Evolutionary conservation across 148 eudicot genomes (phyloP), one percentile per base, ranked within the genome.

Genomic region (Nepenthes gracilis): DNA sequence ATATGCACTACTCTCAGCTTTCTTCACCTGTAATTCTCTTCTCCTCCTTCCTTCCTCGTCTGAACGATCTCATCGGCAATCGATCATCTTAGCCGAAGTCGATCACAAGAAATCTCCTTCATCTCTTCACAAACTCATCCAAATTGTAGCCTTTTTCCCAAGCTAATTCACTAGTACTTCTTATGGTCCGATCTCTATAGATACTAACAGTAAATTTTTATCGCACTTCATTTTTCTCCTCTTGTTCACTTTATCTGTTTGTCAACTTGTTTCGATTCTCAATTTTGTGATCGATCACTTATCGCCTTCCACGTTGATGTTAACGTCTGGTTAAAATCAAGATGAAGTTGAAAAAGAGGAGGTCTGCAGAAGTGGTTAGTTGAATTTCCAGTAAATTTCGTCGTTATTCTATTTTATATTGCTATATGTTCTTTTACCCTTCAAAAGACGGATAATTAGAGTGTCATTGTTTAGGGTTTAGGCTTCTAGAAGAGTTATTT

Each of bases 311-410:
- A 23, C 68, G 61, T 67, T 53, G 54, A 85, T 85, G 92, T 57
- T 83, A 67, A 58, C 68, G 52, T 49, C 66, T 37, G 64, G 72
- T 71, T 77, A 67, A 67, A 74, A 47, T 35, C 10, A 55, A 66
- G 63, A 88, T 88, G 96, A 88, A 85, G 87, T 71, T 80, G 36
- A 88, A 85, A 65, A 75, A 82, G 40, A 69, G 86, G 75, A 85
- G 96, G 81, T 78, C 93, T 60, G 65, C 76, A 11, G 96, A 88
- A 85, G 89, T 81, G 89, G 96, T 88, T 34, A 74, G 83, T 69
- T 52, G 5, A n/a, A 9, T 54, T 40, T 54, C 35, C 40, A 35
- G 7, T 23, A 23, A 23, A 23, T 23, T 23, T 63, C 35, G 57
- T 7, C 12, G 13, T 12, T 55, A 11, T 33, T 35, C 10, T 50